phyloP scores from a whole-genome alignment of 129 eudicot genomes.

The Escallonia herrerae region DNA sequence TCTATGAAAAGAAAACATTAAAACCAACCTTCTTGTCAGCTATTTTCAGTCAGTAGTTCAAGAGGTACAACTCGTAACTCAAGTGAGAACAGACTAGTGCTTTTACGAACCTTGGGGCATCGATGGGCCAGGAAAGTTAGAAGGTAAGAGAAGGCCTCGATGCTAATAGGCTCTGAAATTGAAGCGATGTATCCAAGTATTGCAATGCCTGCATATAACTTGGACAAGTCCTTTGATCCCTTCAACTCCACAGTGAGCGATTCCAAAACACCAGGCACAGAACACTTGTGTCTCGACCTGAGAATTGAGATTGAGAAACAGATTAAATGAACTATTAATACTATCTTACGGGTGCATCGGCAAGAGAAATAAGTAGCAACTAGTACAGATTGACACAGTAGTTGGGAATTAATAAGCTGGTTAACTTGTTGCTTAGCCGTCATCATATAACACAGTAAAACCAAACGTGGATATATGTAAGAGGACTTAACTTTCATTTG shows the following conservation, averaged over 20 bases:
- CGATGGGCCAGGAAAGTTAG: slow-evolving; percentile 80
- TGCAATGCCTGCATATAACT: slow-evolving; percentile 82
- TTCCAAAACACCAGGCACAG: slow-evolving; percentile 68
- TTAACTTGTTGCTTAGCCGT: too few relatives aligned
- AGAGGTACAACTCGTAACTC: too few relatives aligned
- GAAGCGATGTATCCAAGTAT: slow-evolving; percentile 93
- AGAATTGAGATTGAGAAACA: neutral
- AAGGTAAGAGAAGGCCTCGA: slow-evolving; percentile 63
- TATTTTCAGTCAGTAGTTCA: too few relatives aligned
- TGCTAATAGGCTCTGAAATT: slow-evolving; percentile 50
- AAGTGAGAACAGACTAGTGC: neutral
- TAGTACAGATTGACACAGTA: too few relatives aligned
- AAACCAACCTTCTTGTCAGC: neutral
- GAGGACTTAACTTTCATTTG: too few relatives aligned
- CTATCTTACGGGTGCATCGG: neutral
- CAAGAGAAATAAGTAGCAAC: too few relatives aligned
- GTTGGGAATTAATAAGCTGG: too few relatives aligned
- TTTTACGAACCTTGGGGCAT: slow-evolving; percentile 65
- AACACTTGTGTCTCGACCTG: slow-evolving; percentile 68
- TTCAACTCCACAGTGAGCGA: slow-evolving; percentile 60
- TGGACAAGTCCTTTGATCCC: slow-evolving; percentile 86
- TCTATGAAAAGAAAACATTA: slow-evolving; percentile 29
- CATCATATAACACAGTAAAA: too few relatives aligned
- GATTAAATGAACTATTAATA: slow-evolving; percentile 1
- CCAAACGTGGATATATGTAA: too few relatives aligned